Evolutionary conservation across 2,329 filamentous ascomycete species (phyloP).

Genomic region (Elsinoe fawcettii): DNA sequence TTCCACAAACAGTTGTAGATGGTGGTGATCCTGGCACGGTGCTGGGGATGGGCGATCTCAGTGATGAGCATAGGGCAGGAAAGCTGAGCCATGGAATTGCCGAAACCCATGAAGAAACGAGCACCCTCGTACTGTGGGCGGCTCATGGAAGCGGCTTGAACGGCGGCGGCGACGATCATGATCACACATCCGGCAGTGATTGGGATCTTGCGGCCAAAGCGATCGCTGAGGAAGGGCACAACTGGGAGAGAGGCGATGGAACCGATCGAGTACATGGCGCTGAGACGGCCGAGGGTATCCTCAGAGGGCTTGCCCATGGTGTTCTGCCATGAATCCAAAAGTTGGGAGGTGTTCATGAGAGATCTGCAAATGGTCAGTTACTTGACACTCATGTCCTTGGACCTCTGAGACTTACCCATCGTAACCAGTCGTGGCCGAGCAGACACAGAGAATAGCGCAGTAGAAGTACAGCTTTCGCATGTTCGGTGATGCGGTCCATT

Average conservation of each 20-base stretch:
- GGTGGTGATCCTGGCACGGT: conserved; percentile 42
- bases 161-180: conserved; percentile 39
- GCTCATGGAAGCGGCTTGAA: conserved; percentile 35
- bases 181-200: conserved; percentile 41
- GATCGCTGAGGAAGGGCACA: conserved; percentile 43
- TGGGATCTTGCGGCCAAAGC: conserved; percentile 39
- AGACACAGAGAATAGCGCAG: conserved; percentile 28
- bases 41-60: conserved; percentile 43
- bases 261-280: conserved; percentile 44
- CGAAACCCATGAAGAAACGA: conserved; percentile 34
- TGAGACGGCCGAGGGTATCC: conserved; percentile 37
- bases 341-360: conserved; percentile 46
- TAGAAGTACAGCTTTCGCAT: conserved; percentile 28
- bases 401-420: conserved; percentile 26
- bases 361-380: conserved; percentile 23
- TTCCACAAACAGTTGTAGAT: conserved; percentile 43
- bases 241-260: conserved; percentile 42
- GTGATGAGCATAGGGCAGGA: conserved; percentile 27
- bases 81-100: conserved; percentile 35
- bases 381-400: background rate
- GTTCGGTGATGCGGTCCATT: conserved; percentile 28
- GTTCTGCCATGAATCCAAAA: conserved; percentile 38
- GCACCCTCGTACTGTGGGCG: conserved; percentile 40
- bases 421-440: conserved; percentile 40
- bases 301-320: conserved; percentile 29